Conservation (phyloP, 108 stramenopile genomes). For the Discostella stelligeroides region DNA sequence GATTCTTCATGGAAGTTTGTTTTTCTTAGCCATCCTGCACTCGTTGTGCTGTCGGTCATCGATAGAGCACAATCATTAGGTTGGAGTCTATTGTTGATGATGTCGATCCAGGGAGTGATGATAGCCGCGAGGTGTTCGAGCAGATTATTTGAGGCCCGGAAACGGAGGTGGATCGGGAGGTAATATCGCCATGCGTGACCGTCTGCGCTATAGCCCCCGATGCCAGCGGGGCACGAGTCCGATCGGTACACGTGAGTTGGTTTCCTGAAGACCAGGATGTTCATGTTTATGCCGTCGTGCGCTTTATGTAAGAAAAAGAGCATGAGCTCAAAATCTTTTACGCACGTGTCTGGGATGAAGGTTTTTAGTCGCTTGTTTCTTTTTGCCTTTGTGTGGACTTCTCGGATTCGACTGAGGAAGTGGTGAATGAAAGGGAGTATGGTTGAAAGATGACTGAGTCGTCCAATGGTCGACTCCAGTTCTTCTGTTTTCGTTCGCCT, state of each 20-base stretch:
- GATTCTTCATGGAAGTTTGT: too few relatives aligned
- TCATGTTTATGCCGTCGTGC: not conserved
- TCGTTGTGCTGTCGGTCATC: too few relatives aligned
- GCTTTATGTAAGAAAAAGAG: constrained; percentile 4
- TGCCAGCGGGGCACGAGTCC: constrained; percentile 17
- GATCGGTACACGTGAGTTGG: too few relatives aligned
- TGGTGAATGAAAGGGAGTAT: too few relatives aligned
- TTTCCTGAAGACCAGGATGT: too few relatives aligned
- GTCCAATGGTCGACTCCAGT: not conserved
- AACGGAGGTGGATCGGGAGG: constrained; percentile 13
- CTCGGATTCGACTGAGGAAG: constrained; percentile 15
- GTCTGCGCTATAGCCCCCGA: constrained; percentile 18
- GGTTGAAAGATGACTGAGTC: too few relatives aligned
- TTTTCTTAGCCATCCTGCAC: too few relatives aligned
- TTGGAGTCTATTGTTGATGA: too few relatives aligned
- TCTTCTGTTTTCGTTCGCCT: not conserved
- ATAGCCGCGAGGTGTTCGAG: too few relatives aligned
- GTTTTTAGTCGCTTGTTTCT: not conserved
- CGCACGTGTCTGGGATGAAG: not conserved
- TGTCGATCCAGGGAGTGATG: too few relatives aligned
- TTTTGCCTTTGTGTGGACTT: not conserved
- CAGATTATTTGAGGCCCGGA: constrained; percentile 26
- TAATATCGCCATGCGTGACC: constrained; percentile 19
- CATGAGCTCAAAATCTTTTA: constrained; percentile 1
- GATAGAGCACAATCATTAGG: too few relatives aligned